Evolutionary conservation across 176 grass and related monocot genomes (phyloP), one percentile per base, ranked within the genome.

Genomic region (Oryza brachyantha): DNA sequence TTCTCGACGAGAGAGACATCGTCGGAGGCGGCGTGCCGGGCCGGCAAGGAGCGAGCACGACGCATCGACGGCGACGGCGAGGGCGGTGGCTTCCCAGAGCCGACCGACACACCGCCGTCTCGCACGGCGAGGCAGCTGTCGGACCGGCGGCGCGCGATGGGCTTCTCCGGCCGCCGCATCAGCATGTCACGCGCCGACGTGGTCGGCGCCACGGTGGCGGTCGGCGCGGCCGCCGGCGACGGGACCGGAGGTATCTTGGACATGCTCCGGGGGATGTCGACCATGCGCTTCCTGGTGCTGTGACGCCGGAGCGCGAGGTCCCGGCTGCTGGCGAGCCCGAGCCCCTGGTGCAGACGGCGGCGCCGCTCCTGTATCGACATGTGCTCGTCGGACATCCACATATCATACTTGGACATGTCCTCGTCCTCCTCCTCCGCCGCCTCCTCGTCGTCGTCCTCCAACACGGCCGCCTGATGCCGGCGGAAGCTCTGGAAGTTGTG

Each of bases 361-460:
- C 95, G 95, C 36, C 95, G 87, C 85, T 94, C 95, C 86, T 98
- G 82, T 34, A 98, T 64, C 29, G 92, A 89, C 60, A 94, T 89
- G 52, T 85, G 85, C 48, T 98, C 89, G 68, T 79, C 88, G 39
- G 79, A 86, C 95, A 90, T 98, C 95, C 95, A 98, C 71, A 92
- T 58, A 75, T 81, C 88, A 66, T 93, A 94, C 81, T 75, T 74
- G 70, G 86, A 88, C 25, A 55, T 10, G 52, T 84, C 86, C 63
- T 83, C 86, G 52, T 84, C 86, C 63, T 83, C 86, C 4, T 64
- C 88, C 5, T 45, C 79, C 21, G 29, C 50, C 19, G 79, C 83
- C 26, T 76, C 80, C 3, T 86, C 88, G 0, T 79, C 75, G 0
- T 86, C 83, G 0, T 91, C 89, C 34, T 84, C 78, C 55, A 63